Base-by-base conservation (phyloP, 352 stramenopile species). In the Phytophthora podocarpi region DNA sequence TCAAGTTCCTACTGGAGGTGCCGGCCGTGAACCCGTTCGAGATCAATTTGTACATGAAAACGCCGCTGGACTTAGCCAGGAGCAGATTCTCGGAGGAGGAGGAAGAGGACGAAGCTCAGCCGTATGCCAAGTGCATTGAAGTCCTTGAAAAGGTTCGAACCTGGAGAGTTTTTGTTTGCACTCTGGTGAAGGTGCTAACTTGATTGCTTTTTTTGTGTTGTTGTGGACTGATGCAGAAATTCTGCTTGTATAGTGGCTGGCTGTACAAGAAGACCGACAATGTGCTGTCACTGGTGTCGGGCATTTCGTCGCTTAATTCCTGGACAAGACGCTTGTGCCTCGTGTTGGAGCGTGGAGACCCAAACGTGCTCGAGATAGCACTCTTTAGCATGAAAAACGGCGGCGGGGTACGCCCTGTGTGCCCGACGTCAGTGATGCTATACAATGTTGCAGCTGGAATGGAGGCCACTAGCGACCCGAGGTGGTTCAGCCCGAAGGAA, bases 401-500 rank as follows among this genome's bases (percentile, higher is more conserved):
- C 5, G 66, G 65, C 10, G 61, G 62, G 4, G 53, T 72, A 26
- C 78, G 84, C 1, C 80, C 80, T 1, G 76, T 78, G 40, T 82
- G 78, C 18, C 85, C 85, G 15, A 75, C 61, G 15, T 76, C 74
- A 1, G 80, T 91, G 16, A 67, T 91, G 52, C 41, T 93, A 13
- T 90, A 80, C 42, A 82, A 85, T 13, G 71, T 89, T 20, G 70
- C 72, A 15, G 54, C 53, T 23, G 82, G 80, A 9, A 72, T 91
- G 59, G 47, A 64, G 23, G 52, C 74, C 13, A 64, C 59, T 2
- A 74, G 45, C 11, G 82, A 91, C 57, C 56, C 49, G 28, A 89
- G 87, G 49, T 91, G 82, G 82, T 91, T 93, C 61, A 89, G 85
- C 48, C 70, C 65, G 18, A 91, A 91, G 42, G 65, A 84, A 2